Conservation (phyloP, 2,329 filamentous ascomycete species). For the Fusarium hostae region DNA sequence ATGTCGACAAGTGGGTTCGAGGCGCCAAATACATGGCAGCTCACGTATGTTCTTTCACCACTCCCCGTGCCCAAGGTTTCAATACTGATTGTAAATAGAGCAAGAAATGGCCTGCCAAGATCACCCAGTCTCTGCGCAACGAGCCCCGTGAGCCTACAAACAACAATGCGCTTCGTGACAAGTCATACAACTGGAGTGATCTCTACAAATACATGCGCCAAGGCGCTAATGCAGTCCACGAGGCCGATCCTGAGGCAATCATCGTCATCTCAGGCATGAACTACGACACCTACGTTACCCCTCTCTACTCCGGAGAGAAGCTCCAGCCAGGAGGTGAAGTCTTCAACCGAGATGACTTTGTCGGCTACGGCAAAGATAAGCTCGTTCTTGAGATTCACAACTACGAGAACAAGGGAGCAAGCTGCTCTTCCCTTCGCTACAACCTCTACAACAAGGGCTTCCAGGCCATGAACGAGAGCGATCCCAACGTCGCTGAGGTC, state of each 20-base stretch:
- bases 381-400: constrained; percentile 71
- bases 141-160: constrained; percentile 60
- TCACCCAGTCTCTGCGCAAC: constrained; percentile 58
- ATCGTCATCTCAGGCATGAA: constrained; percentile 69
- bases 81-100: background rate
- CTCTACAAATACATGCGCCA: constrained; percentile 64
- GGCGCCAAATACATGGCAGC: constrained; percentile 69
- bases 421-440: constrained; percentile 58
- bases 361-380: constrained; percentile 60
- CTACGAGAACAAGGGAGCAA: constrained; percentile 63
- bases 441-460: constrained; percentile 64
- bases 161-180: constrained; percentile 42
- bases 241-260: constrained; percentile 61
- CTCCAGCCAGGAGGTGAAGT: constrained; percentile 58
- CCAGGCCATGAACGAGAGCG: constrained; percentile 57
- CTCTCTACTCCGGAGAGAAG: constrained; percentile 60
- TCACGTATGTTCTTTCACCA: constrained; percentile 55
- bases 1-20: constrained; percentile 68
- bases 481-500: constrained; percentile 51
- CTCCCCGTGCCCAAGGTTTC: accelerated
- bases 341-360: constrained; percentile 60
- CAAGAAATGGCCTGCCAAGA: constrained; percentile 29
- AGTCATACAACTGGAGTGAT: constrained; percentile 64
- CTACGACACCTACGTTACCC: constrained; percentile 65
- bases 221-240: constrained; percentile 61